These are phyloP conservation scores for Candida ulmi DNA, from an alignment of 805 yeast genomes.

Conservation along the genomic window DNA sequence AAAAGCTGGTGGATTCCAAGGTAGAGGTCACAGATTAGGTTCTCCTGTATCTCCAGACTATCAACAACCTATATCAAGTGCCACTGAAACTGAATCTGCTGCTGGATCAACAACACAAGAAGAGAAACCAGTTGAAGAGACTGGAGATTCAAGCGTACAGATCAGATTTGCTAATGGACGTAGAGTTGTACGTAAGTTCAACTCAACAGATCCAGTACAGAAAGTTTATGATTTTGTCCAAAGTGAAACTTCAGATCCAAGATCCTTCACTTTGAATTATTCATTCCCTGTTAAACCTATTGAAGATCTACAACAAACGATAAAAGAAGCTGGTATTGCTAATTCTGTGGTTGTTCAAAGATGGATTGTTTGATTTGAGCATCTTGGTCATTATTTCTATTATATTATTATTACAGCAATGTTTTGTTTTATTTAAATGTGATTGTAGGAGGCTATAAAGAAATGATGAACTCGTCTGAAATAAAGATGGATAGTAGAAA, in stretches of 20 bases:
- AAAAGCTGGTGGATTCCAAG: constrained; percentile 62
- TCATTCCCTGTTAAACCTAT: constrained; percentile 80
- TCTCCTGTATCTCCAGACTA: constrained; percentile 80
- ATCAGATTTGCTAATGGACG: constrained; percentile 81
- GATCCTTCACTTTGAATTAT: constrained; percentile 59
- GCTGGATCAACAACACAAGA: constrained; percentile 16
- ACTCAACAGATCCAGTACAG: constrained; percentile 59
- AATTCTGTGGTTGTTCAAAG: constrained; percentile 90
- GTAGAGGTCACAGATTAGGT: constrained; percentile 82
- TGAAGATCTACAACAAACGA: constrained; percentile 47
- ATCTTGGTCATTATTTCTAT: no score
- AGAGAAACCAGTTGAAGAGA: constrained; percentile 20
- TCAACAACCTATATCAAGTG: constrained; percentile 14
- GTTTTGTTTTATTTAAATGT: no score
- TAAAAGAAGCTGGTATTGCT: constrained; percentile 69
- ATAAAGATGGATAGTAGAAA: no score
- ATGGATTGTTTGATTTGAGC: no score
- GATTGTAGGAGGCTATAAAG: no score
- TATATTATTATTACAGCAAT: no score
- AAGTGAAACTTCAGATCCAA: constrained; percentile 32
- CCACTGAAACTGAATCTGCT: constrained; percentile 4
- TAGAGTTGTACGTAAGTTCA: constrained; percentile 57
- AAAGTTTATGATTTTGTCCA: constrained; percentile 66
- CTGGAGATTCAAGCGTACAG: constrained; percentile 73
- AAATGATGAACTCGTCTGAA: no score